These are phyloP conservation scores for Neurospora sp. DNA, from an alignment of 495 filamentous ascomycete genomes.

Conservation along the genomic window DNA sequence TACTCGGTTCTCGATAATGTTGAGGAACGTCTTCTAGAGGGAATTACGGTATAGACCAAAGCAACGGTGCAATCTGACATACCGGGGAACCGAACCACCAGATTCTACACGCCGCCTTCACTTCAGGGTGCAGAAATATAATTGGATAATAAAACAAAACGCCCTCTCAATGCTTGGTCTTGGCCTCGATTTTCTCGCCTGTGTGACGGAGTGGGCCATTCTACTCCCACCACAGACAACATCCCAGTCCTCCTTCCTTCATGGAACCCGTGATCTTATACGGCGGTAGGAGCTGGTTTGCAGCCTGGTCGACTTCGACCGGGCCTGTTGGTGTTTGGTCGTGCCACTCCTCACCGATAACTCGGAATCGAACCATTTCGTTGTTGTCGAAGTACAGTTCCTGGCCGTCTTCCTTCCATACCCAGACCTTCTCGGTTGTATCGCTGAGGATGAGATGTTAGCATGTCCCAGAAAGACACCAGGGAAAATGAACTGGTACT, in stretches of 20 bases:
- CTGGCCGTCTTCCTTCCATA: conserved; percentile 65
- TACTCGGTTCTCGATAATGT: conserved; percentile 80
- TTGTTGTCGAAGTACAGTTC: conserved; percentile 77
- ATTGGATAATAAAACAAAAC: neutral
- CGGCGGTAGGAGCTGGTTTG: conserved; percentile 33
- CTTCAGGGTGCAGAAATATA: neutral
- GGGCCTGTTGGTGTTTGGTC: conserved; percentile 71
- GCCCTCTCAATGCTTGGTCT: neutral
- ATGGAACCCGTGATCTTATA: conserved; percentile 60
- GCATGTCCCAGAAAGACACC: neutral
- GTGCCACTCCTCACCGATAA: conserved; percentile 77
- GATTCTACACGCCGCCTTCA: neutral
- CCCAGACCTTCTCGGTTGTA: conserved; percentile 63
- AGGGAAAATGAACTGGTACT: conserved; percentile 18
- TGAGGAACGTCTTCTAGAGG: conserved; percentile 66
- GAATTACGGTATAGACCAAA: conserved; percentile 31
- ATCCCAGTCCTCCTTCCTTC: conserved; percentile 41
- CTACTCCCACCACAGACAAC: conserved; percentile 45
- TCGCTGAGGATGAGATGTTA: conserved; percentile 36
- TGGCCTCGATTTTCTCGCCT: neutral
- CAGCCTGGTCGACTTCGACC: conserved; percentile 34
- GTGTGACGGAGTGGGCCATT: neutral
- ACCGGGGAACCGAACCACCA: neutral
- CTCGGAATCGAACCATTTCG: conserved; percentile 75
- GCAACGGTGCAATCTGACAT: neutral